These are phyloP conservation scores for Cyclocybe aegerita DNA, from an alignment of 768 basidiomycete genomes.

Conservation along the genomic window DNA sequence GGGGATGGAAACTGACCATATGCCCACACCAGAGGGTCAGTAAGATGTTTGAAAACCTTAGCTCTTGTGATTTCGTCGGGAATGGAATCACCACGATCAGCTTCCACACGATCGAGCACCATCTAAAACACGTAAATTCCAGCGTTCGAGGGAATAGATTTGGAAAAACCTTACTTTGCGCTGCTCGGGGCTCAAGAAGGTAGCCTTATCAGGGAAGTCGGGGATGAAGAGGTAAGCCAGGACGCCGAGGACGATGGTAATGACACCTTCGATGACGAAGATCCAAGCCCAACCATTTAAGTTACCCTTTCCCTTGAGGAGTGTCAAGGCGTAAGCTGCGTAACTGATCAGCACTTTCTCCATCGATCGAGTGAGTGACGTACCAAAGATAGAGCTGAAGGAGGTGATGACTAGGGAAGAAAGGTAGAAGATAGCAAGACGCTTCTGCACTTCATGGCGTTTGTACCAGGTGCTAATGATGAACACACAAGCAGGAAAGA, in stretches of 20 bases:
- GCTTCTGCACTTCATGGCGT: conserved; percentile 13
- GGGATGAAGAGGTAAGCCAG: conserved; percentile 21
- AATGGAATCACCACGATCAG: conserved; percentile 36
- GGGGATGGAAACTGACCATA: conserved; percentile 21
- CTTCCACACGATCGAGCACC: conserved; percentile 31
- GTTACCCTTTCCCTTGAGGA: conserved; percentile 18
- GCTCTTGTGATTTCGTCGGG: conserved; percentile 28
- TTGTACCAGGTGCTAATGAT: conserved; percentile 13
- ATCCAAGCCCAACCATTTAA: conserved; percentile 30
- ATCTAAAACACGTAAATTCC: no score
- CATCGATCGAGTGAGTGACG: neutral
- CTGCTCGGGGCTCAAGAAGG: conserved; percentile 29
- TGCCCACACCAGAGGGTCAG: conserved; percentile 37
- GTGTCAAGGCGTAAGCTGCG: conserved; percentile 19
- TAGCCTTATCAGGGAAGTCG: conserved; percentile 27
- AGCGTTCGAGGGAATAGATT: no score
- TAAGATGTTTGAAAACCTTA: conserved; percentile 33
- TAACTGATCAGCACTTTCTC: neutral
- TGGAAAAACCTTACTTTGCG: conserved; percentile 25
- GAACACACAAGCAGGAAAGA: conserved; percentile 15
- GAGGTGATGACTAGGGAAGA: conserved; percentile 4
- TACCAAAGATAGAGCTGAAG: conserved; percentile 2
- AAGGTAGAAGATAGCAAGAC: conserved; percentile 13
- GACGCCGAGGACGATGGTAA: conserved; percentile 23
- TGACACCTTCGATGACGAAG: conserved; percentile 24